Evolutionary conservation across 2,329 filamentous ascomycete genomes (phyloP).

Genomic region (Calonectria ilicicola): DNA sequence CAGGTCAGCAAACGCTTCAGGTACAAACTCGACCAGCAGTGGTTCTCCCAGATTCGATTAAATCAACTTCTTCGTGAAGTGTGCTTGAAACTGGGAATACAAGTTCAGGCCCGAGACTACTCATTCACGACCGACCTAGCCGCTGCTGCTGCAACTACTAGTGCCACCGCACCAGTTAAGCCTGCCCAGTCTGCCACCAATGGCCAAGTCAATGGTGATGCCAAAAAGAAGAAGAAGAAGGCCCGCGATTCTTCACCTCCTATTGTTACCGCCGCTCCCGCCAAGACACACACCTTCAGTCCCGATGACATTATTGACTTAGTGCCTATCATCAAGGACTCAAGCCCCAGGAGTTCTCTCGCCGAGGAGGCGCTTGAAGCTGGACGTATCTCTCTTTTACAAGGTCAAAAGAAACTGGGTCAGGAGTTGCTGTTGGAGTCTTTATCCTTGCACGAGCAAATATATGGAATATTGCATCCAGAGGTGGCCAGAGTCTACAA

Average conservation of each 20-base stretch:
- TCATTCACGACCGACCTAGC: constrained; percentile 48
- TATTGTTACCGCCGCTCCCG: constrained; percentile 56
- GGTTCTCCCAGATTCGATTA: constrained; percentile 76
- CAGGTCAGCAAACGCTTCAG: constrained; percentile 82
- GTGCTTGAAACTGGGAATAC: constrained; percentile 88
- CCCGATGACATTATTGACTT: constrained; percentile 91
- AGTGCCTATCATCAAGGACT: constrained; percentile 95
- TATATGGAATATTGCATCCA: constrained; percentile 96
- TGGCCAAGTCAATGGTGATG: constrained; percentile 56
- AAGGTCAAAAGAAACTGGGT: constrained; percentile 94
- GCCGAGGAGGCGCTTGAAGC: constrained; percentile 97
- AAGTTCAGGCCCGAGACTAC: constrained; percentile 79
- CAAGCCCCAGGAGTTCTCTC: constrained; percentile 87
- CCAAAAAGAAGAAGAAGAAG: constrained; percentile 75
- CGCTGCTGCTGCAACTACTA: constrained; percentile 45
- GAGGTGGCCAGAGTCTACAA: constrained; percentile 97
- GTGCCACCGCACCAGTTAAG: constrained; percentile 35
- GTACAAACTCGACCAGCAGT: constrained; percentile 76
- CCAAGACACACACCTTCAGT: constrained; percentile 68
- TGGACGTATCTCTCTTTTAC: constrained; percentile 93
- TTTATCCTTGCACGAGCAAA: constrained; percentile 95
- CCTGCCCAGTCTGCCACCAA: constrained; percentile 50
- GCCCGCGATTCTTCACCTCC: constrained; percentile 66
- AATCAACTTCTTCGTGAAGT: constrained; percentile 91
- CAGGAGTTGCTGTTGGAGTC: constrained; percentile 97